Evolutionary conservation across 805 yeast species (phyloP).

Genomic region (Sugiyamaella mastotermitis): DNA sequence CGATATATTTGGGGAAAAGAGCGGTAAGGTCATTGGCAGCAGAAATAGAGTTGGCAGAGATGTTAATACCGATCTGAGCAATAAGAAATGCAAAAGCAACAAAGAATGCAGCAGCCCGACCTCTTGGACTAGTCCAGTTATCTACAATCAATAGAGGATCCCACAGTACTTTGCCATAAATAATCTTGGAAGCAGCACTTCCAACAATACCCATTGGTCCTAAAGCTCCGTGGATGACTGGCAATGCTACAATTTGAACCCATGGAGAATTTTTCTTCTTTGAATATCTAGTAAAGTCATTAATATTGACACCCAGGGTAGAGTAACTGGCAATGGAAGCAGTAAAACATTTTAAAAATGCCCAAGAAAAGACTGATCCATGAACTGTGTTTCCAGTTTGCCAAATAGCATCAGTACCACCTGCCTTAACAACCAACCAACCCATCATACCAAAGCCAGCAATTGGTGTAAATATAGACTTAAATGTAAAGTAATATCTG

Average conservation of each 20-base stretch:
- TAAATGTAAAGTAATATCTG: constrained; percentile 75
- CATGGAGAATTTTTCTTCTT: constrained; percentile 9
- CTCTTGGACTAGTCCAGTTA: constrained; percentile 36
- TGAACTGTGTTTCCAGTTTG: constrained; percentile 39
- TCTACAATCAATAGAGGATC: constrained; percentile 37
- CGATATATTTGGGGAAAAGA: constrained; percentile 38
- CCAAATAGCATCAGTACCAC: constrained; percentile 69
- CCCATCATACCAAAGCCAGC: constrained; percentile 80
- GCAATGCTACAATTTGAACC: constrained; percentile 16
- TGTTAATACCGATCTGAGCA: constrained; percentile 15
- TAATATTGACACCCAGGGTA: constrained; percentile 31
- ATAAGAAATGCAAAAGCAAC: constrained; percentile 18
- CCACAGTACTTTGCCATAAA: constrained; percentile 41
- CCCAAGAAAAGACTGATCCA: constrained; percentile 21
- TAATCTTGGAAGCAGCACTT: constrained; percentile 40
- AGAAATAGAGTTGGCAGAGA: constrained; percentile 37
- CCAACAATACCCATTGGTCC: constrained; percentile 38
- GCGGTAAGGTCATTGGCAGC: constrained; percentile 49
- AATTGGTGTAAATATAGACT: constrained; percentile 69
- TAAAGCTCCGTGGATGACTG: constrained; percentile 13
- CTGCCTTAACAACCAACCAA: no score
- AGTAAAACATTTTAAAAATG: constrained; percentile 20
- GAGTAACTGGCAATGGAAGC: constrained; percentile 26
- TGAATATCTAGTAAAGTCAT: constrained; percentile 18
- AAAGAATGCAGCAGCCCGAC: constrained; percentile 31